Conservation (phyloP, 257 asterid species). For the Gentiana dahurica region DNA sequence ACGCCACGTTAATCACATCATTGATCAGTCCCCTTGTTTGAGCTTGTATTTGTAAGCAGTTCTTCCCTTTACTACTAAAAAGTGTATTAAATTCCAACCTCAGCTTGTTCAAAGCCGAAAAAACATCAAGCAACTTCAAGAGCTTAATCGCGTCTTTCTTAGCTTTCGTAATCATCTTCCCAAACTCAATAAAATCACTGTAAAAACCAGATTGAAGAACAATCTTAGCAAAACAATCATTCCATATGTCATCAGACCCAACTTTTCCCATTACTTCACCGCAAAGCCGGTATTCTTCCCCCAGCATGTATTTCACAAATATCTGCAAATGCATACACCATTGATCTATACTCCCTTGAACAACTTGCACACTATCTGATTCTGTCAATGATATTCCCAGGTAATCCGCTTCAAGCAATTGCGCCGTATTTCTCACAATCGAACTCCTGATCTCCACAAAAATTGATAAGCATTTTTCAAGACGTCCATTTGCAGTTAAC, state of each 20-base stretch:
- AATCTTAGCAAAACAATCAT: slow-evolving; percentile 50
- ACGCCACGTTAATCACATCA: slow-evolving; percentile 49
- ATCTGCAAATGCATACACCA: slow-evolving; percentile 71
- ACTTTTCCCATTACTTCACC: slow-evolving; percentile 27
- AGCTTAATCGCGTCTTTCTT: slow-evolving; percentile 85
- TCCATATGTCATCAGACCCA: slow-evolving; percentile 37
- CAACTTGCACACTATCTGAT: slow-evolving; percentile 36
- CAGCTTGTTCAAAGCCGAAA: slow-evolving; percentile 50
- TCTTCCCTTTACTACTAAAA: slow-evolving; percentile 47
- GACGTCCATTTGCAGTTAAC: slow-evolving; percentile 32
- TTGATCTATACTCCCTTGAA: slow-evolving; percentile 38
- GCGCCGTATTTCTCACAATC: slow-evolving; percentile 30
- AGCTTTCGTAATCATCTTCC: slow-evolving; percentile 34
- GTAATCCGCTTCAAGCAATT: slow-evolving; percentile 34
- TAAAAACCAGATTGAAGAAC: slow-evolving; percentile 50
- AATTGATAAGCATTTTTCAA: slow-evolving; percentile 37
- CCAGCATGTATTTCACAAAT: slow-evolving; percentile 45
- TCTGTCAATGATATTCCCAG: slow-evolving; percentile 46
- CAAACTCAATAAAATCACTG: slow-evolving; percentile 38
- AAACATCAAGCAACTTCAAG: slow-evolving; percentile 53
- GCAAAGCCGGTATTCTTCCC: slow-evolving; percentile 56
- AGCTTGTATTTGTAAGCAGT: slow-evolving; percentile 40
- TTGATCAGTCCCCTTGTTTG: slow-evolving; percentile 58
- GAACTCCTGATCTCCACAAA: slow-evolving; percentile 43
- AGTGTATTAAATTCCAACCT: slow-evolving; percentile 64